Conservation (phyloP, 345 rosid genomes). For the Pelargonium nanum region DNA sequence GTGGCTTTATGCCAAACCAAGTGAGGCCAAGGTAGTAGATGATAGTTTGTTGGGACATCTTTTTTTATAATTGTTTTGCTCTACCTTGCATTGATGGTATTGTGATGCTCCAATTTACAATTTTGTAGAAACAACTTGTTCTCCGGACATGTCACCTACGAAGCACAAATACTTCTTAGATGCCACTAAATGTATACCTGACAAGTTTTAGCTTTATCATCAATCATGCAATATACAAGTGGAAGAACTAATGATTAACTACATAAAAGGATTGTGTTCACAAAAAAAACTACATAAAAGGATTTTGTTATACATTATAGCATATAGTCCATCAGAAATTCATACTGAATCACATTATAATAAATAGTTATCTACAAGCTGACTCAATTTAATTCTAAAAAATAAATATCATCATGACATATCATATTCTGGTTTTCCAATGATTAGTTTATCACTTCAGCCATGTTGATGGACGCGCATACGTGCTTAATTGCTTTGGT, state of each 20-base stretch:
- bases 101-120: neutral
- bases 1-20: slow-evolving; percentile 81
- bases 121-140: neutral
- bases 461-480: neutral
- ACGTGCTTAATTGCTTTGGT: neutral
- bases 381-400: too few species aligned
- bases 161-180: neutral
- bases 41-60: neutral
- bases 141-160: too few species aligned
- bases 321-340: neutral
- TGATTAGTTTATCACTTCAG: too few species aligned
- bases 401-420: too few species aligned
- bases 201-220: neutral
- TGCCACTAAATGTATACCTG: neutral
- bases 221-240: neutral
- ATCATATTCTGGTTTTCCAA: too few species aligned
- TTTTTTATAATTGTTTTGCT: neutral
- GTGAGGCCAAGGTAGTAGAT: slow-evolving; percentile 45
- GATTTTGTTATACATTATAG: neutral
- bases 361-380: too few species aligned
- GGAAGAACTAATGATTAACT: neutral
- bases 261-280: neutral
- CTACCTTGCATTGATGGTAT: neutral
- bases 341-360: neutral
- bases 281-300: too few species aligned